Evolutionary conservation across 169 alveolate species (phyloP), one percentile per base, ranked within the genome.

Genomic region (Eimeria praecox): DNA sequence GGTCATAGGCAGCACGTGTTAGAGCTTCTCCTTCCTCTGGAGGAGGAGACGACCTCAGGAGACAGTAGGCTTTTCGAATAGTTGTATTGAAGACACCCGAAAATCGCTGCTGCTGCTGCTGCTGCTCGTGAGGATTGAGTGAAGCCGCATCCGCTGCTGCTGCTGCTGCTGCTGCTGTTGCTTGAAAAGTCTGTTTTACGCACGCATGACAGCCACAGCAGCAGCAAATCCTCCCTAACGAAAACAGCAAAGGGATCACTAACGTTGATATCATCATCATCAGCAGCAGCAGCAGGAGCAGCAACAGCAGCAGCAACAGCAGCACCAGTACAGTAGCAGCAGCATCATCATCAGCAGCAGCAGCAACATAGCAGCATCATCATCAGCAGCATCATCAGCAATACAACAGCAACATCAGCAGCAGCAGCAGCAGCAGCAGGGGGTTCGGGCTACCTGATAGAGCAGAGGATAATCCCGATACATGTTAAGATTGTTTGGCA

Each of bases 41-140:
- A 33, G 86, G 56, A 3, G 86, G 86, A 30, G 86, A 75, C n/a
- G 56, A 33, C 6, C 44, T 75, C 40, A 42, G n/a, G 35, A 75
- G 38, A 75, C n/a, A 6, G 44, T 9, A 75, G 0, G 56, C 86
- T 2, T 59, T 12, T 27, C 14, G 38, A 12, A 69, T n/a, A 69
- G 78, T 69, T 30, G 22, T 69, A 35, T 35, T 69, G 78, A 69
- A 69, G 44, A 75, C 59, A 14, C 59, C 20, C 56, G 8, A 22
- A n/a, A 40, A 20, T 44, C 40, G 86, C 86, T 75, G 86, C 86
- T 75, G 86, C 86, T 35, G 86, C 86, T 75, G 86, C 86, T 75
- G 59, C 86, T 35, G 86, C 59, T 38, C 33, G 30, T 75, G 86
- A 22, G 30, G 59, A 27, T 56, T 56, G 66, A 56, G 66, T 16